phyloP scores from a whole-genome alignment of 208 protist genomes.

The Acanthamoeba polyphaga region DNA sequence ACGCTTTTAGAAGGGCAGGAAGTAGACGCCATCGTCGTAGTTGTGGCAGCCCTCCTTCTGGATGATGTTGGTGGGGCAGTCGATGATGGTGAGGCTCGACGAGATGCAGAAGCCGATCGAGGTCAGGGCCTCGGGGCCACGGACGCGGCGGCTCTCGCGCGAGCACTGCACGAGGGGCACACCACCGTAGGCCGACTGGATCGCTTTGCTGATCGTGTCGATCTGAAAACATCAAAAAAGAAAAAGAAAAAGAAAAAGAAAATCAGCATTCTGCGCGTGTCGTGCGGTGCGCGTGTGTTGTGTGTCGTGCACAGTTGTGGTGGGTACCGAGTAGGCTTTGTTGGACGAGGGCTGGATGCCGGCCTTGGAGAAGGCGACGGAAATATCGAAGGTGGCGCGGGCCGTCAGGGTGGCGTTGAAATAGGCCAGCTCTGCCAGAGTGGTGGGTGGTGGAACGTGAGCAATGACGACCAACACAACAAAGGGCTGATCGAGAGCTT shows the following conservation, averaged over 20 bases:
- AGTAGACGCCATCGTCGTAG: background rate
- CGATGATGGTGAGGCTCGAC: conserved; percentile 5
- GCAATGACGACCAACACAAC: background rate
- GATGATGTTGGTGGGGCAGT: conserved; percentile 68
- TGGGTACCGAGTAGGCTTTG: conserved; percentile 47
- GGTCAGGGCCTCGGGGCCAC: background rate
- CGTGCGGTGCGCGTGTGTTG: background rate
- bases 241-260: background rate
- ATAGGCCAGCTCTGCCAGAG: conserved; percentile 37
- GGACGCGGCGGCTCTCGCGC: background rate
- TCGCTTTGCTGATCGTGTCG: conserved; percentile 7
- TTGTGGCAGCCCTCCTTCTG: conserved; percentile 5
- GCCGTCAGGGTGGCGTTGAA: conserved; percentile 61
- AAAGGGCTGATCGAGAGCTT: background rate
- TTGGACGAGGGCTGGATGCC: background rate
- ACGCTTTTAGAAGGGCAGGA: conserved; percentile 14
- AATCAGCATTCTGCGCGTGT: background rate
- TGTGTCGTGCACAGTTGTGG: background rate
- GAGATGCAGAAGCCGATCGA: conserved; percentile 26
- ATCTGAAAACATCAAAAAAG: background rate
- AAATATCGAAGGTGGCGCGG: conserved; percentile 35
- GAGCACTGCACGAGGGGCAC: conserved; percentile 54
- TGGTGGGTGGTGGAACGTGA: background rate
- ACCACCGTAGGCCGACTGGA: conserved; percentile 45
- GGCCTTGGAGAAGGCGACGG: conserved; percentile 1